Conservation (phyloP, 2,329 filamentous ascomycete species). For the Ascochyta clinopodiicola region DNA sequence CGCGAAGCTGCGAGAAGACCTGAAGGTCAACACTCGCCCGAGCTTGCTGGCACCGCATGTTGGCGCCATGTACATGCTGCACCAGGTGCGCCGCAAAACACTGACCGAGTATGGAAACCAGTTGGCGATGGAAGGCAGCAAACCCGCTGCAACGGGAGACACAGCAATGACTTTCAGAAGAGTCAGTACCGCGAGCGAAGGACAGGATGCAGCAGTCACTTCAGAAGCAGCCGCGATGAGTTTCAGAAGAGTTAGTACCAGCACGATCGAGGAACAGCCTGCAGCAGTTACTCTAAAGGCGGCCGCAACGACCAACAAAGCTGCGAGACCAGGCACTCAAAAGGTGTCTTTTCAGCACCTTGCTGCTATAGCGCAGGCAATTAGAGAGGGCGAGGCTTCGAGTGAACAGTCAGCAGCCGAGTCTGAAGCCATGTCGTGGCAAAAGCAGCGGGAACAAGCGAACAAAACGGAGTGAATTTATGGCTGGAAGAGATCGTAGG, state of each 20-base stretch:
- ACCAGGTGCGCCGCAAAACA: constrained; percentile 19
- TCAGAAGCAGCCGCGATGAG: too few relatives aligned
- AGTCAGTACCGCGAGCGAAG: too few relatives aligned
- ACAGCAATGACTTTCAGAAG: neutral
- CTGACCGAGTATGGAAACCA: constrained; percentile 23
- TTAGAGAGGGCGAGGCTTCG: constrained; percentile 18
- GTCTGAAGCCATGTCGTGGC: neutral
- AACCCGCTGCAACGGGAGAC: neutral
- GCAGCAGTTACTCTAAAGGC: too few relatives aligned
- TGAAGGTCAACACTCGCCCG: constrained; percentile 21
- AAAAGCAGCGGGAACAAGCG: neutral
- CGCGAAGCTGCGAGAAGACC: constrained; percentile 18
- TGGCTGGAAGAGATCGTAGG: constrained; percentile 1
- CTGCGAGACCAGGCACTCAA: too few relatives aligned
- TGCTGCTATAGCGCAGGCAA: constrained; percentile 16
- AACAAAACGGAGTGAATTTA: neutral
- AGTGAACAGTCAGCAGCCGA: neutral
- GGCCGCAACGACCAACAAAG: too few relatives aligned
- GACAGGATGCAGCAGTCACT: too few relatives aligned
- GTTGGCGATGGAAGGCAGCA: neutral
- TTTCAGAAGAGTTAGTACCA: neutral
- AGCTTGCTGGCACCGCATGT: constrained; percentile 32
- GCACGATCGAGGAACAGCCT: too few relatives aligned
- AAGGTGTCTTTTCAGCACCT: constrained; percentile 1
- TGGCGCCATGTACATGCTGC: constrained; percentile 26